A percentile compares a stretch with the other conserved stretches of the same genome.
Evolutionary conservation across 768 basidiomycete genomes (phyloP).

Genomic region (Russula griseocarnosa): DNA sequence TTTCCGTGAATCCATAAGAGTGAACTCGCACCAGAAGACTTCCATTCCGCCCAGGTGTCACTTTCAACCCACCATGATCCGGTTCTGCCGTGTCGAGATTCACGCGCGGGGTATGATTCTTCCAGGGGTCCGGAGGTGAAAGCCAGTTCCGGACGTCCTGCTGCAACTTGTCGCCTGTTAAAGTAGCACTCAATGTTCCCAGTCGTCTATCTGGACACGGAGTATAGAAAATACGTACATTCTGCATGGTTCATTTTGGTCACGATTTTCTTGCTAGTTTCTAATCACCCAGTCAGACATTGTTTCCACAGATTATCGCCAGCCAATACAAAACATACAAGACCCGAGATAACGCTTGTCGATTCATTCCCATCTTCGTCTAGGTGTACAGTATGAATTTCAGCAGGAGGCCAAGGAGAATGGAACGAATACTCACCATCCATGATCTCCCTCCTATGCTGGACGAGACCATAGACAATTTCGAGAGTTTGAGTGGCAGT

Average conservation of each 20-base stretch:
- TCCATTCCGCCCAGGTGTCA: constrained; percentile 2
- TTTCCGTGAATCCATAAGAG: constrained; percentile 14
- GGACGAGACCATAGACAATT: neutral
- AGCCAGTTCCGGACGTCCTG: neutral
- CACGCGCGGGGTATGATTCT: neutral
- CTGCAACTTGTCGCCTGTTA: neutral
- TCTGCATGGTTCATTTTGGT: neutral
- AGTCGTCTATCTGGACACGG: too few relatives aligned
- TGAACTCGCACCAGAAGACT: neutral
- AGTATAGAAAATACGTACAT: neutral
- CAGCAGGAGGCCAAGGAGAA: neutral
- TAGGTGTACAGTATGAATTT: too few relatives aligned
- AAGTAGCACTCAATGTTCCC: neutral
- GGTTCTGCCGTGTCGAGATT: neutral
- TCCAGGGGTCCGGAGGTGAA: constrained; percentile 11
- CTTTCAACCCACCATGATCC: constrained; percentile 2
- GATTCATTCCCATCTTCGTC: neutral
- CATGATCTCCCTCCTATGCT: too few relatives aligned
- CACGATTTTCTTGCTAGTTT: neutral
- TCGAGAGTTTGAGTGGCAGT: neutral
- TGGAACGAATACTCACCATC: neutral
- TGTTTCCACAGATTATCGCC: too few relatives aligned
- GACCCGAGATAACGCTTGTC: neutral
- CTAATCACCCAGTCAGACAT: neutral
- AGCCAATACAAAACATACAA: neutral